Base-by-base conservation (phyloP, 1,284 basidiomycete genomes). In the Erythrobasidium hasegawianum region DNA sequence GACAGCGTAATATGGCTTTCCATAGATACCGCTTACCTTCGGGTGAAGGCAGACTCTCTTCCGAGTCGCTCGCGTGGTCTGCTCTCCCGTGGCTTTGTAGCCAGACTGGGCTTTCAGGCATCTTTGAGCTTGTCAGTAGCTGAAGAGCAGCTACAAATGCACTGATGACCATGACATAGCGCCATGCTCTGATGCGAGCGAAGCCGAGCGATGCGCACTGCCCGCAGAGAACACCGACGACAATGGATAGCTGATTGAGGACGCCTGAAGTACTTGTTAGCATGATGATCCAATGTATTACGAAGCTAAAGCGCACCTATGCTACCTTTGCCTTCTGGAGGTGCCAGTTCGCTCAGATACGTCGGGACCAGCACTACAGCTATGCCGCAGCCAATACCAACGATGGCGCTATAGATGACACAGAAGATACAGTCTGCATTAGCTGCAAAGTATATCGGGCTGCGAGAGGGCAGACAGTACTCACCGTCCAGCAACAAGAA, bases 361-460 rank as follows among this genome's bases (percentile, higher is more conserved):
- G 78, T 71, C 1, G 78, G 78, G 0, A 78, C 78, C 16, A 78
- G 67, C 2, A 78, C 78, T 1, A 77, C 76, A 22, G 75, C 75
- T 20, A 79, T 74, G 1, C 78, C 78, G 50, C 77, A 77, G 0
- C 71, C 62, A 26, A 59, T n/a, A 16, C 64, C 64, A n/a, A 66
- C 41, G 14, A 57, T 24, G 8, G 52, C 38, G 18, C 61, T 64
- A 53, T n/a, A 27, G 20, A n/a, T n/a, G n/a, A n/a, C n/a, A n/a
- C n/a, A n/a, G n/a, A n/a, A n/a, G n/a, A n/a, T n/a, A n/a, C n/a
- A n/a, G n/a, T n/a, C n/a, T n/a, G n/a, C n/a, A n/a, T n/a, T n/a
- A n/a, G n/a, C n/a, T n/a, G n/a, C n/a, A n/a, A n/a, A n/a, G n/a
- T n/a, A n/a, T n/a, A n/a, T n/a, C n/a, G n/a, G n/a, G n/a, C n/a